phyloP scores from a whole-genome alignment of 805 yeast genomes.

The Debaryomyces prosopidis region DNA sequence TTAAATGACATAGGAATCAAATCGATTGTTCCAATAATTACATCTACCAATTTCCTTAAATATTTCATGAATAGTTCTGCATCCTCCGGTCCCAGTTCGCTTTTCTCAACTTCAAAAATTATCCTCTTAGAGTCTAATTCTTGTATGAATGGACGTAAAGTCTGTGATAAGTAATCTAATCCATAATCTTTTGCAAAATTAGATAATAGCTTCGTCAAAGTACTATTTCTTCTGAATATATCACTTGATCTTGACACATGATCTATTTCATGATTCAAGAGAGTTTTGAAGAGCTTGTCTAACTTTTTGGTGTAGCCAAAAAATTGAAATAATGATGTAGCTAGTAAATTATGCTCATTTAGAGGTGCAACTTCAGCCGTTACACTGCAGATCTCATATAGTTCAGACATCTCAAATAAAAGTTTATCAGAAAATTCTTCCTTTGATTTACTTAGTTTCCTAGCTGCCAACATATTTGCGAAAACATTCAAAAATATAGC shows the following conservation, averaged over 20 bases:
- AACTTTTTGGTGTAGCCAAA: slow-evolving; percentile 40
- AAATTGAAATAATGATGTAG: slow-evolving; percentile 61
- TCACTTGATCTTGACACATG: slow-evolving; percentile 65
- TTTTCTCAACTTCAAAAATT: slow-evolving; percentile 65
- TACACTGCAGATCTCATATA: slow-evolving; percentile 49
- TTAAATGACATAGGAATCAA: slow-evolving; percentile 71
- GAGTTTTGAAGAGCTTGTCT: slow-evolving; percentile 50
- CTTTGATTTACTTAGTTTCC: slow-evolving; percentile 21
- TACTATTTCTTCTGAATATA: slow-evolving; percentile 76
- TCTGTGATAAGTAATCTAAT: slow-evolving; percentile 49
- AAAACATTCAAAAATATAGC: slow-evolving; percentile 77
- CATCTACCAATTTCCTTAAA: slow-evolving; percentile 55
- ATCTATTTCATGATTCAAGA: slow-evolving; percentile 63
- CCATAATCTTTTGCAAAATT: slow-evolving; percentile 72
- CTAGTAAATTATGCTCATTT: slow-evolving; percentile 67
- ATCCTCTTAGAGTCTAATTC: slow-evolving; percentile 50
- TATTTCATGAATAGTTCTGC: slow-evolving; percentile 55
- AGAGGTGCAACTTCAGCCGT: slow-evolving; percentile 65
- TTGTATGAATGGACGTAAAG: slow-evolving; percentile 57
- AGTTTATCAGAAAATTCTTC: slow-evolving; percentile 30
- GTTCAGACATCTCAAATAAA: slow-evolving; percentile 28
- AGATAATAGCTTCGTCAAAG: slow-evolving; percentile 76
- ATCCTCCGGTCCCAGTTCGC: slow-evolving; percentile 29
- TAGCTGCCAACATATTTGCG: slow-evolving; percentile 55
- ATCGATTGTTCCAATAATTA: slow-evolving; percentile 55